Conservation (phyloP, 495 filamentous ascomycete species). For the Penicillium nucicola region DNA sequence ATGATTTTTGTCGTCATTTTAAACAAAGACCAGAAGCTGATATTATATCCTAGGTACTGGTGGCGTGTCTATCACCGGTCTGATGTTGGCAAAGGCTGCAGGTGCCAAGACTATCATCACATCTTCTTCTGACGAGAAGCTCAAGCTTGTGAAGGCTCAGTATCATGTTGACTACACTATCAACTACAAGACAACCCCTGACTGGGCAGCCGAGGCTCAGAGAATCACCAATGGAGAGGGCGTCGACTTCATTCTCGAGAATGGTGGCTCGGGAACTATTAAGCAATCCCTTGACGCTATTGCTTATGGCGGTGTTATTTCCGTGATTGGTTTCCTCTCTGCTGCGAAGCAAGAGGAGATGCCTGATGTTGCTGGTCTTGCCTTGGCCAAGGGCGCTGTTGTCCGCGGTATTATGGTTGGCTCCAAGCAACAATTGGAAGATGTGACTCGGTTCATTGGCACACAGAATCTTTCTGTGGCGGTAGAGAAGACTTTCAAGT, state of each 20-base stretch:
- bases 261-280: slow-evolving; percentile 58
- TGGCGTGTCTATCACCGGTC: too few species aligned
- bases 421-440: slow-evolving; percentile 42
- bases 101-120: too few species aligned
- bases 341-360: slow-evolving; percentile 22
- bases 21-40: too few species aligned
- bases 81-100: too few species aligned
- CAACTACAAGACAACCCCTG: slow-evolving; percentile 34
- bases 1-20: too few species aligned
- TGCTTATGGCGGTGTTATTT: slow-evolving; percentile 57
- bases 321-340: slow-evolving; percentile 56
- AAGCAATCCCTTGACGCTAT: slow-evolving; percentile 53
- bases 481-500: slow-evolving; percentile 54
- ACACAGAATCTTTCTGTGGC: slow-evolving; percentile 9
- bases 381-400: slow-evolving; percentile 40
- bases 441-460: slow-evolving; percentile 25
- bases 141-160: too few species aligned
- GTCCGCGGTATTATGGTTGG: slow-evolving; percentile 48
- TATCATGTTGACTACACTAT: too few species aligned
- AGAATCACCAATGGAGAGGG: slow-evolving; percentile 53
- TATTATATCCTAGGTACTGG: too few species aligned
- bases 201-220: slow-evolving; percentile 64
- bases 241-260: slow-evolving; percentile 63
- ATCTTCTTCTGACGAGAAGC: too few species aligned
- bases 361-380: slow-evolving; percentile 45